Conservation (phyloP, 2,329 filamentous ascomycete species). For the Gliomastix tumulicola region DNA sequence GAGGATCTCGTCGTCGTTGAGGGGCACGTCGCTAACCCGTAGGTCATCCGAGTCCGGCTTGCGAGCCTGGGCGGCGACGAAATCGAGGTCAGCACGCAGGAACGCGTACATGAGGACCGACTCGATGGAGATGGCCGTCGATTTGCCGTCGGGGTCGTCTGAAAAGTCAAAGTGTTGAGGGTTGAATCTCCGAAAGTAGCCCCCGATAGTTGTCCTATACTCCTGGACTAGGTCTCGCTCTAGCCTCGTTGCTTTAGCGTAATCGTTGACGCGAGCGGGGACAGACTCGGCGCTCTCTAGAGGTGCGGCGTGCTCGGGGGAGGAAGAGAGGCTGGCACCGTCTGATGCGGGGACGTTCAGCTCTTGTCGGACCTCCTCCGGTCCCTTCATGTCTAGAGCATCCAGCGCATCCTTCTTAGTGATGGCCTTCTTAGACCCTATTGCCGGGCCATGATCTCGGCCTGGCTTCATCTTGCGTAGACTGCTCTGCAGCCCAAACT, state of each 20-base stretch:
- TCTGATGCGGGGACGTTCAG: conserved; percentile 23
- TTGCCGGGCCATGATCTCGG: conserved; percentile 15
- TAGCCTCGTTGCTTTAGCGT: conserved; percentile 56
- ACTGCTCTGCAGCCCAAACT: conserved; percentile 74
- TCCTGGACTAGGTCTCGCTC: conserved; percentile 65
- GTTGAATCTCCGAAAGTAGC: conserved; percentile 88
- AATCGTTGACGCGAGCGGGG: conserved; percentile 45
- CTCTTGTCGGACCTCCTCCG: conserved; percentile 33
- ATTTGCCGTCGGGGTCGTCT: conserved; percentile 15
- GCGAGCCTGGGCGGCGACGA: conserved; percentile 79
- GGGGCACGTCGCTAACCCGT: conserved; percentile 63
- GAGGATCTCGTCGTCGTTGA: conserved; percentile 81
- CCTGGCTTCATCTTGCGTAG: conserved; percentile 41
- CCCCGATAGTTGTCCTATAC: conserved; percentile 82
- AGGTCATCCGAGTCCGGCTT: conserved; percentile 71
- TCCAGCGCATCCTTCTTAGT: conserved; percentile 16
- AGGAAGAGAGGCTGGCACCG: conserved; percentile 9
- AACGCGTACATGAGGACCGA: conserved; percentile 87
- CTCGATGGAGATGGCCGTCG: conserved; percentile 55
- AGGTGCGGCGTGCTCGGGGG: conserved; percentile 26
- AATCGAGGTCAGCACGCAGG: conserved; percentile 88
- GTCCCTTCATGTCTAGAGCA: conserved; percentile 40
- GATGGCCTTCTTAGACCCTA: conserved; percentile 15
- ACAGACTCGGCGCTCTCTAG: conserved; percentile 33
- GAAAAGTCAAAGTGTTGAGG: conserved; percentile 64